Evolutionary conservation across 2,329 filamentous ascomycete genomes (phyloP).

Genomic region (Davidsoniella eucalypti): DNA sequence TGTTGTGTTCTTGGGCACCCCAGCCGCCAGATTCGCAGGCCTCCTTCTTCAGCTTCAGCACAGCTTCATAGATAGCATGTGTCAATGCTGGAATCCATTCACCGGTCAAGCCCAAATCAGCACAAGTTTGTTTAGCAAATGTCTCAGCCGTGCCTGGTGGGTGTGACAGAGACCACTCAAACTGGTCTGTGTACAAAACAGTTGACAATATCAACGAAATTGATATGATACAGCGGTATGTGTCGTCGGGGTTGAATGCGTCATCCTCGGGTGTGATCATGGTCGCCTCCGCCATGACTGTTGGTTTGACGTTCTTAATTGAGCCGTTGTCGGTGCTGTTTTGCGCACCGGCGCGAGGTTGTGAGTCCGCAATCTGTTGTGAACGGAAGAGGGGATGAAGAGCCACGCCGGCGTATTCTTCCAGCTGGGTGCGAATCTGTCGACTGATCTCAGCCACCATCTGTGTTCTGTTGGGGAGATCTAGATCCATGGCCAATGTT

Average conservation of each 20-base stretch:
- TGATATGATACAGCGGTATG: conserved; percentile 81
- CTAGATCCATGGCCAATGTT: conserved; percentile 77
- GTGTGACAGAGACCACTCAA: conserved; percentile 91
- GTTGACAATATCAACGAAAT: conserved; percentile 86
- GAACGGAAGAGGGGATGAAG: conserved; percentile 82
- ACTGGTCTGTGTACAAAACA: conserved; percentile 87
- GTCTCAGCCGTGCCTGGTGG: conserved; percentile 81
- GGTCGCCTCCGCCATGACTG: conserved; percentile 54
- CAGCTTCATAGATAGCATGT: conserved; percentile 92
- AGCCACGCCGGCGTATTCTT: conserved; percentile 90
- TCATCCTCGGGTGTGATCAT: conserved; percentile 37
- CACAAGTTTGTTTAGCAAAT: conserved; percentile 84
- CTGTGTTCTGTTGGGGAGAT: conserved; percentile 58
- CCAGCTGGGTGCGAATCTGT: conserved; percentile 85
- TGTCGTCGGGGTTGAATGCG: conserved; percentile 73
- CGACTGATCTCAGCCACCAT: conserved; percentile 72
- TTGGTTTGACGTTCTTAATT: conserved; percentile 18
- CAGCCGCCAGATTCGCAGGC: conserved; percentile 78
- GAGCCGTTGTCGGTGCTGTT: conserved; percentile 1
- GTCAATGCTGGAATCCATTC: conserved; percentile 93
- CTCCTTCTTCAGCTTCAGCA: conserved; percentile 85
- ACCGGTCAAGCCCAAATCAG: conserved; percentile 72
- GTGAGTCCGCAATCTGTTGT: conserved; percentile 18
- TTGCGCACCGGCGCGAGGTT: conserved; percentile 20
- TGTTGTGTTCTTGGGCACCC: conserved; percentile 57